phyloP scores from a whole-genome alignment of 2,329 filamentous ascomycete genomes.

The Diplodia corticola region DNA sequence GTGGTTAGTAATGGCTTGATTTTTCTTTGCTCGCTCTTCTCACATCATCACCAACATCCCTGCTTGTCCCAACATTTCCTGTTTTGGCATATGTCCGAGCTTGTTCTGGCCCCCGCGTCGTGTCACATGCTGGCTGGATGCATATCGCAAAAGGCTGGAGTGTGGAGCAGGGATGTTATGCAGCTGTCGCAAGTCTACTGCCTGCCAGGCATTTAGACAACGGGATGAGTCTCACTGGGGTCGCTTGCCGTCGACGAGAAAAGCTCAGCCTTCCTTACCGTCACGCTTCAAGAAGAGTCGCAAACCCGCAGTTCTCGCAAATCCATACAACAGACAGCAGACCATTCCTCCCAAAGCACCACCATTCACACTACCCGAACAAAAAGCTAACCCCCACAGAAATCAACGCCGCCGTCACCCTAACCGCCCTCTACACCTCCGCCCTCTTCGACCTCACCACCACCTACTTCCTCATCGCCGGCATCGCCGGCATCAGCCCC shows the following conservation, averaged over 20 bases:
- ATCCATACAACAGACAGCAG: too few relatives aligned
- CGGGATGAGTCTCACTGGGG: neutral
- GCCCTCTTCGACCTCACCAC: constrained; percentile 61
- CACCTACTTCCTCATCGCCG: constrained; percentile 71
- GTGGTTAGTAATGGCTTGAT: constrained; percentile 33
- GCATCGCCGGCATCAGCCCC: constrained; percentile 75
- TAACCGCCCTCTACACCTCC: constrained; percentile 64
- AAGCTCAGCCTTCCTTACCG: too few relatives aligned
- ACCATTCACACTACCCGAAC: too few relatives aligned
- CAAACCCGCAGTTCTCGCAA: too few relatives aligned
- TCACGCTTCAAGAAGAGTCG: too few relatives aligned
- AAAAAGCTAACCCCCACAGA: constrained; percentile 42
- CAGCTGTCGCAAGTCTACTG: neutral
- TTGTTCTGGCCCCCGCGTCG: neutral
- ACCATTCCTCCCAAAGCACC: too few relatives aligned
- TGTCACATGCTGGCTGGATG: neutral
- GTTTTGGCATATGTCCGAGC: neutral
- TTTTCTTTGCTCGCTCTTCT: neutral
- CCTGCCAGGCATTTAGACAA: neutral
- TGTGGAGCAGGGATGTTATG: neutral
- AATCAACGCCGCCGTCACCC: constrained; percentile 71
- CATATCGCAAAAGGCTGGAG: neutral
- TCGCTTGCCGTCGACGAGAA: neutral
- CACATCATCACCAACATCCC: neutral
- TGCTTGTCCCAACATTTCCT: neutral